Conservation (phyloP, 2,329 filamentous ascomycete species). For the Fusarium domesticum region DNA sequence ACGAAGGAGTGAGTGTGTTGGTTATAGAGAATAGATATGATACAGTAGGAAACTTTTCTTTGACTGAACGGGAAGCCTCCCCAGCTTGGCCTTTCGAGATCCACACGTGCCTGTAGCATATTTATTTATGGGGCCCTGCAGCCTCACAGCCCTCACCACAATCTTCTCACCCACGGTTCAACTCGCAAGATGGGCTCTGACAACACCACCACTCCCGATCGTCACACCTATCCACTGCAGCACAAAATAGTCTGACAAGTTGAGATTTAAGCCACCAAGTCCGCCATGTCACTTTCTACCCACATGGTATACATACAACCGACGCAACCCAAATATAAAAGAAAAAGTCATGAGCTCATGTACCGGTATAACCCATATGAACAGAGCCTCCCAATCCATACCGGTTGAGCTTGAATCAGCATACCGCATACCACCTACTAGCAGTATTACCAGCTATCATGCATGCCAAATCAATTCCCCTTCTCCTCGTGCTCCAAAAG, state of each 20-base stretch:
- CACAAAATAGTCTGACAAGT: too few relatives aligned
- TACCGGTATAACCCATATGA: slow-evolving; percentile 1
- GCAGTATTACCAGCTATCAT: slow-evolving; percentile 3
- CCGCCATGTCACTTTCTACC: slow-evolving; percentile 1
- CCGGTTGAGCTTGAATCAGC: not conserved
- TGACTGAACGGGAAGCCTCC: too few relatives aligned
- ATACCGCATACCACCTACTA: slow-evolving; percentile 3
- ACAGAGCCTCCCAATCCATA: not conserved
- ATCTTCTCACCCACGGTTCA: too few relatives aligned
- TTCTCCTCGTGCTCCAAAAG: slow-evolving; percentile 5
- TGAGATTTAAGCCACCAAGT: not conserved
- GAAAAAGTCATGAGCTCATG: slow-evolving; percentile 9
- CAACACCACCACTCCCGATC: too few relatives aligned
- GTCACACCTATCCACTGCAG: too few relatives aligned
- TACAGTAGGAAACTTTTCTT: too few relatives aligned
- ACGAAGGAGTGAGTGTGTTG: too few relatives aligned
- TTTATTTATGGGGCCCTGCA: too few relatives aligned
- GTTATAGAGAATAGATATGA: too few relatives aligned
- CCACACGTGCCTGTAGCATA: not conserved
- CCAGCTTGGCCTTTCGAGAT: too few relatives aligned
- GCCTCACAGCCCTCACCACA: not conserved
- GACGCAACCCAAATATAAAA: not conserved
- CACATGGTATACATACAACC: slow-evolving; percentile 1
- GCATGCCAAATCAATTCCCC: not conserved
- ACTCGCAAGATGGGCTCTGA: not conserved